These are phyloP conservation scores for Peterozyma xylosa DNA, from an alignment of 805 yeast species.

Conservation along the genomic window DNA sequence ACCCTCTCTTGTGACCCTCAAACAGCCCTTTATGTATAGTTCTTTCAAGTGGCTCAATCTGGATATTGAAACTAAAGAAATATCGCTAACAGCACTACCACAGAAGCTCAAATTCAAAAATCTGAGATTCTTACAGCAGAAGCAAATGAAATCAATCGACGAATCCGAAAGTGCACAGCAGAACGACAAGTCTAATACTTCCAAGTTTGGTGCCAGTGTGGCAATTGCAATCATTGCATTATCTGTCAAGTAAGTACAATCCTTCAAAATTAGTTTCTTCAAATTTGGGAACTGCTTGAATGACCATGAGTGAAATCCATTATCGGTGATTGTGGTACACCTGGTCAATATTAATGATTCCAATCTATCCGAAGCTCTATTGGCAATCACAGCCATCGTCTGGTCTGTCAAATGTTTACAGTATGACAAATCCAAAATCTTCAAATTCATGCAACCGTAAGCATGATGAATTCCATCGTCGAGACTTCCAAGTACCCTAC, in stretches of 20 bases:
- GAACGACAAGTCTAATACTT: constrained; percentile 54
- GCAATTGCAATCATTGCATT: constrained; percentile 55
- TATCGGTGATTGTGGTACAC: constrained; percentile 73
- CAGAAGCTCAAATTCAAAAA: constrained; percentile 61
- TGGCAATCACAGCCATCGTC: constrained; percentile 55
- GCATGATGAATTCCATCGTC: constrained; percentile 7
- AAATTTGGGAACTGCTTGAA: constrained; percentile 46
- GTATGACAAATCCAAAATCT: constrained; percentile 53
- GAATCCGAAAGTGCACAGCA: constrained; percentile 71
- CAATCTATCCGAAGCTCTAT: constrained; percentile 48
- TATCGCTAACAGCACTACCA: constrained; percentile 74
- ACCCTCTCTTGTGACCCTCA: constrained; percentile 72
- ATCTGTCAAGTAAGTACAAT: constrained; percentile 70
- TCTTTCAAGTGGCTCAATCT: constrained; percentile 41
- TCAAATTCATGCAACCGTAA: constrained; percentile 55
- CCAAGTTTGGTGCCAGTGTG: constrained; percentile 50
- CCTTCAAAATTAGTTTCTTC: constrained; percentile 47
- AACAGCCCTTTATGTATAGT: constrained; percentile 58
- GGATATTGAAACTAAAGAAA: constrained; percentile 54
- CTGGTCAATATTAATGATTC: constrained; percentile 57
- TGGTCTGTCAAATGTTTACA: constrained; percentile 71
- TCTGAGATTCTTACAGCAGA: constrained; percentile 54
- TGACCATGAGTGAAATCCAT: constrained; percentile 64
- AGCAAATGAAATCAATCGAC: constrained; percentile 56
- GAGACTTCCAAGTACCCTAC: constrained; percentile 8